These are phyloP conservation scores for Nannochloris sp. DNA, from an alignment of 139 green algal species.

Conservation along the genomic window DNA sequence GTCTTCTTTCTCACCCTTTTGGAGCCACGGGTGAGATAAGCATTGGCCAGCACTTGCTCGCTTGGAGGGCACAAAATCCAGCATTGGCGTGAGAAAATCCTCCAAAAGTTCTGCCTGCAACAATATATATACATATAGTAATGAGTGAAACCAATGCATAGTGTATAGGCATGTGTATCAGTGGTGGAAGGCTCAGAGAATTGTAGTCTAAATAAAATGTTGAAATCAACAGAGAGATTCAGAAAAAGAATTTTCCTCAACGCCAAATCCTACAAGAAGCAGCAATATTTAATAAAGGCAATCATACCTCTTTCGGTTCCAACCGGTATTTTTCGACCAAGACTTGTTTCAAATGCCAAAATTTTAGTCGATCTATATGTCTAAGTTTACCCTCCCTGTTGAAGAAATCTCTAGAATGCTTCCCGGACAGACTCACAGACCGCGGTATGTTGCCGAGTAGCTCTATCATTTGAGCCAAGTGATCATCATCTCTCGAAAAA, in stretches of 20 bases:
- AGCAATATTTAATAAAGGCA: background rate
- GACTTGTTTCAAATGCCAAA: constrained; percentile 85
- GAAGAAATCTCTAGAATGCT: constrained; percentile 82
- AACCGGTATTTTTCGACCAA: constrained; percentile 92
- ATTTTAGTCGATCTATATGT: constrained; percentile 77
- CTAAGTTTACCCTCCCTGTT: constrained; percentile 79
- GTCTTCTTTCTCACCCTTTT: constrained; percentile 1
- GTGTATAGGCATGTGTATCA: background rate
- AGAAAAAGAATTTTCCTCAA: constrained; percentile 8
- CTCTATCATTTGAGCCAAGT: constrained; percentile 96
- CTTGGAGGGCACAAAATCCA: constrained; percentile 71
- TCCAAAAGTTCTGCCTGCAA: constrained; percentile 59
- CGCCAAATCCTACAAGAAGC: constrained; percentile 1
- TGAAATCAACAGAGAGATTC: constrained; percentile 6
- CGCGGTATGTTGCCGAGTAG: constrained; percentile 79
- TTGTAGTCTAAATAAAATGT: constrained; percentile 14
- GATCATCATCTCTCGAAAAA: constrained; percentile 86
- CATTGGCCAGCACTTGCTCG: constrained; percentile 75
- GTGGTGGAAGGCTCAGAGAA: constrained; percentile 13
- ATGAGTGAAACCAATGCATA: background rate
- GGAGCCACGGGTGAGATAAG: constrained; percentile 88
- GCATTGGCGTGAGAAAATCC: constrained; percentile 87
- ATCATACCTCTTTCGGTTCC: constrained; percentile 55
- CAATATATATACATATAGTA: background rate
- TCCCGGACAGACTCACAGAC: constrained; percentile 58